Conservation (phyloP, 1,284 basidiomycete genomes). For the Thecaphora frezii region DNA sequence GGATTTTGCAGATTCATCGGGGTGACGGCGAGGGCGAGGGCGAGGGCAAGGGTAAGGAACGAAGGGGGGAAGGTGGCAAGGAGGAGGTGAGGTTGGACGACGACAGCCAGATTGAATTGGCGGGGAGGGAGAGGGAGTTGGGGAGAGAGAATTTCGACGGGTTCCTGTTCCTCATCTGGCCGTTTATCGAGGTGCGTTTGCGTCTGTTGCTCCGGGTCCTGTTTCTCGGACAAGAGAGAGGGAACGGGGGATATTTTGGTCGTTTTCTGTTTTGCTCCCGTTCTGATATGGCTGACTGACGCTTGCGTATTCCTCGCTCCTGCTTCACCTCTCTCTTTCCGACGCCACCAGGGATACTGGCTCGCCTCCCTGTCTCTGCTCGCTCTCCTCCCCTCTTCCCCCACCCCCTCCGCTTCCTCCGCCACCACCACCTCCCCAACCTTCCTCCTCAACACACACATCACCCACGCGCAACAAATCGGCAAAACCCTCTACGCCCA, state of each 20-base stretch:
- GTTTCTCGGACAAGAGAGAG: too few species aligned
- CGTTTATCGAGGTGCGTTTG: conserved; percentile 37
- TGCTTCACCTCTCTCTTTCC: conserved; percentile 19
- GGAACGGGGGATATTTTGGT: too few species aligned
- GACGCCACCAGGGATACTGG: conserved; percentile 50
- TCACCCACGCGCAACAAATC: conserved; percentile 54
- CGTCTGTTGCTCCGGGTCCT: too few species aligned
- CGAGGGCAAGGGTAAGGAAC: conserved; percentile 9
- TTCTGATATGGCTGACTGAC: background rate
- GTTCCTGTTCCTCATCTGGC: conserved; percentile 54
- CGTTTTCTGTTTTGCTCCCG: background rate
- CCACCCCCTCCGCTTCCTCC: too few species aligned
- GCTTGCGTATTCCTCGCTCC: conserved; percentile 1
- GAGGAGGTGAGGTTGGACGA: conserved; percentile 55
- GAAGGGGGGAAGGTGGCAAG: conserved; percentile 42
- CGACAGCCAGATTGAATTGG: conserved; percentile 41
- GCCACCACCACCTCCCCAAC: too few species aligned
- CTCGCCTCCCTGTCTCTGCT: conserved; percentile 58
- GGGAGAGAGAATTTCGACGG: conserved; percentile 58
- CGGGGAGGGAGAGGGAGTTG: conserved; percentile 42
- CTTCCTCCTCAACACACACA: background rate
- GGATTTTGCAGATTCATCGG: conserved; percentile 20
- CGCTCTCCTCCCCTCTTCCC: conserved; percentile 31
- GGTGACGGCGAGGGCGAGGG: conserved; percentile 4
- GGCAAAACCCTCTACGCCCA: conserved; percentile 59